These are phyloP conservation scores for Clonostachys byssicola DNA, from an alignment of 2,329 filamentous ascomycete species.

Conservation along the genomic window DNA sequence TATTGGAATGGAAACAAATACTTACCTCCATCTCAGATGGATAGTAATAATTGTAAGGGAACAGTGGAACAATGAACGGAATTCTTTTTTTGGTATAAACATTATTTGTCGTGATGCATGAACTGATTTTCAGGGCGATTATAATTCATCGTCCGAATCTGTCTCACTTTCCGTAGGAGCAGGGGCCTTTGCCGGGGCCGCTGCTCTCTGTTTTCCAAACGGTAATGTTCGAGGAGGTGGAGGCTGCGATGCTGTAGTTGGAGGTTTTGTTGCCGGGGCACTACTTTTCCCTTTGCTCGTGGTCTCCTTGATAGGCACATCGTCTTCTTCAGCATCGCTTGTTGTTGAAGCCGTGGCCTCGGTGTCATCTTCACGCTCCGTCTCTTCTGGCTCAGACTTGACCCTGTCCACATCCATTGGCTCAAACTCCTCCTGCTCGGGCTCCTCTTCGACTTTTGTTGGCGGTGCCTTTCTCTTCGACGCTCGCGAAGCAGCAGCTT, in stretches of 20 bases:
- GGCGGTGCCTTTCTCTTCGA: conserved; percentile 45
- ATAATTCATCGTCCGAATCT: conserved; percentile 54
- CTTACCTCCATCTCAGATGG: too few species aligned
- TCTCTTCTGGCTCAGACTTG: conserved; percentile 27
- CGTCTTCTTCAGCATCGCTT: conserved; percentile 34
- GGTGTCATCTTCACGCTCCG: conserved; percentile 32
- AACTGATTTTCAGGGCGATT: conserved; percentile 7
- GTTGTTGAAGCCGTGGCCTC: conserved; percentile 34
- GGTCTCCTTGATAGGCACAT: conserved; percentile 6
- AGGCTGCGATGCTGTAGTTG: conserved; percentile 12
- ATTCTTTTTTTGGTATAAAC: not conserved
- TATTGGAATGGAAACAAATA: too few species aligned
- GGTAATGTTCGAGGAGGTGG: conserved; percentile 37
- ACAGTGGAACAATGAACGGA: too few species aligned
- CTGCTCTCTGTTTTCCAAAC: conserved; percentile 31
- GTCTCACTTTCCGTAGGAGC: conserved; percentile 35
- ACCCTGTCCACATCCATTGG: conserved; percentile 50
- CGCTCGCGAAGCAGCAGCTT: conserved; percentile 29
- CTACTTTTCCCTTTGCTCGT: conserved; percentile 11
- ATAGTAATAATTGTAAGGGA: too few species aligned
- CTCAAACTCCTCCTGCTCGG: conserved; percentile 41
- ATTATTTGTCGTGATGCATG: not conserved
- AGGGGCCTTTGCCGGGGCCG: conserved; percentile 11
- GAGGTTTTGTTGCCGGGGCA: conserved; percentile 2
- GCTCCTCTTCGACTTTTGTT: conserved; percentile 16